Conservation (phyloP, 148 eudicot genomes). For the Pouteria glomerata region DNA sequence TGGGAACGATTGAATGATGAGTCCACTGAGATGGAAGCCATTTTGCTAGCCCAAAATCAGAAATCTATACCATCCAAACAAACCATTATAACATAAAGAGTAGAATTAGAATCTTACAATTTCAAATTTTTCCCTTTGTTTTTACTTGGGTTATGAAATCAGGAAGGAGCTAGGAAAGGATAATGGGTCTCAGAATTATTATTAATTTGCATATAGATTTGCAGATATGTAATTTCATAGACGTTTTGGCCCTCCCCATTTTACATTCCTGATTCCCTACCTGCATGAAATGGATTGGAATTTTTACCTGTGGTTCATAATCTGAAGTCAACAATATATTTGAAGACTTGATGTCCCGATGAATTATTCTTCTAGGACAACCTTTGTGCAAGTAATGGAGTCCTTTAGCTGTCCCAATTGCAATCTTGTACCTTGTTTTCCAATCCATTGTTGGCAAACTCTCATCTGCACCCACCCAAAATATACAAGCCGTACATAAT, state of each 20-base stretch:
- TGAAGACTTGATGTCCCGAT: conserved; percentile 83
- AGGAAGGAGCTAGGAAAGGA: too few relatives aligned
- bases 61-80: conserved; percentile 34
- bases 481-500: too few relatives aligned
- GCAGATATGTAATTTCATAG: too few relatives aligned
- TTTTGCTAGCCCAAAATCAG: conserved; percentile 91
- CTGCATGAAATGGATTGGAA: neutral
- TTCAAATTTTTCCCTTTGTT: too few relatives aligned
- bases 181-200: too few relatives aligned
- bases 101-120: too few relatives aligned
- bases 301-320: conserved; percentile 73
- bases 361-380: conserved; percentile 92
- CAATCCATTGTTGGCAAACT: conserved; percentile 61
- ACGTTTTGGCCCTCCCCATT: too few relatives aligned
- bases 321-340: conserved; percentile 63
- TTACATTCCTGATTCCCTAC: too few relatives aligned
- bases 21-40: conserved; percentile 95
- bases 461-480: conserved; percentile 39
- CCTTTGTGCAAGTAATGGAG: conserved; percentile 86
- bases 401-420: conserved; percentile 78
- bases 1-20: conserved; percentile 83
- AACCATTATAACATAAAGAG: too few relatives aligned
- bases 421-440: conserved; percentile 77
- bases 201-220: too few relatives aligned
- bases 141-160: too few relatives aligned